Evolutionary conservation across 208 protist species (phyloP), one percentile per base, ranked within the genome.

Genomic region (Crithidia thermophila): DNA sequence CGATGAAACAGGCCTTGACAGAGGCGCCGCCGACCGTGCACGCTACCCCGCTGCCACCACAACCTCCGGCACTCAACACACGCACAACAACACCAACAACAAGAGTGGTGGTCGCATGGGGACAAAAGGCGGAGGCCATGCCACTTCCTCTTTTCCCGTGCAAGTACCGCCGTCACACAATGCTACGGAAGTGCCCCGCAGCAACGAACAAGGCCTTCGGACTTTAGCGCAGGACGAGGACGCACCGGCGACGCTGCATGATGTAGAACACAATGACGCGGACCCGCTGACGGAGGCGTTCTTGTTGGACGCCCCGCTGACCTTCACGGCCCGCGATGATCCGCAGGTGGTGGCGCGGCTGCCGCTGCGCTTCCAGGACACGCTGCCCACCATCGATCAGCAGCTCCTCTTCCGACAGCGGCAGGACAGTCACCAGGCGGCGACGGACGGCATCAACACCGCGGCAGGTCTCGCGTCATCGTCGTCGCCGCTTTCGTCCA

Each of bases 381-480:
- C 69, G 23, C 52, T 75, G 4, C 46, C 61, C 5, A 52, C 39
- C 3, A 43, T 75, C 13, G 53, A 66, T 16, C 60, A 69, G 20
- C 69, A 75, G 18, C 69, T 75, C 0, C 37, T 47, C 25, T 75
- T 65, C 47, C 60, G 69, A 28, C 61, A 65, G 60, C 60, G 69
- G 28, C 69, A 75, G 46, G 60, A 20, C 9, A 52, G 46, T 10
- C 69, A 75, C 37, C 69, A 69, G 45, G 21, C 43, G 37, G 30
- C 55, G 8, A 46, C 65, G 11, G 61, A 75, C 8, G 52, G n/a
- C n/a, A n/a, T 33, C 13, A 27, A 37, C 27, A 0, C 20, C 42
- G n/a, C 61, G 36, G 36, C 53, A 5, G n/a, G n/a, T 8, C 28
- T 25, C 42, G 46, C 20, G 31, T 53, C 60, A 0, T 14, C 55